phyloP scores from a whole-genome alignment of 116 monocot species.

The Posidonia oceanica region DNA sequence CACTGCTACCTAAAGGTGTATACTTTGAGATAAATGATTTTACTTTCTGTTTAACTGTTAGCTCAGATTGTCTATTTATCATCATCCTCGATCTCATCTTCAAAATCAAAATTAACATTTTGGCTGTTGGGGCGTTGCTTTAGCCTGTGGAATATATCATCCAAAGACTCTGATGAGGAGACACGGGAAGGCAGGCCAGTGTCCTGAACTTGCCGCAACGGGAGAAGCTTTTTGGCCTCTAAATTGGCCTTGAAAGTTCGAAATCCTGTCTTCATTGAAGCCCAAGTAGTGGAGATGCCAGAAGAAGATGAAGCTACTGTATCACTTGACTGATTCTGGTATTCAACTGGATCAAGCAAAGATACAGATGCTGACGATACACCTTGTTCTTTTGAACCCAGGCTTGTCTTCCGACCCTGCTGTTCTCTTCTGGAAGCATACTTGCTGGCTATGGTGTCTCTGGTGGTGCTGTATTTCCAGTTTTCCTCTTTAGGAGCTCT shows the following conservation, averaged over 20 bases:
- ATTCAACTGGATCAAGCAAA: slow-evolving; percentile 26
- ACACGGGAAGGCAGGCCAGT: slow-evolving; percentile 7
- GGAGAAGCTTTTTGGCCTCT: slow-evolving; percentile 56
- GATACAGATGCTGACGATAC: slow-evolving; percentile 50
- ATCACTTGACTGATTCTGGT: slow-evolving; percentile 17
- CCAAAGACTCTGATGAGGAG: slow-evolving; percentile 68
- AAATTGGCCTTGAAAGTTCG: slow-evolving; percentile 69
- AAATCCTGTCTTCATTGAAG: slow-evolving; percentile 67
- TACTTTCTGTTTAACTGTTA: not conserved
- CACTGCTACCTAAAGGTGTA: slow-evolving; percentile 1
- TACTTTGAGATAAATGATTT: not conserved
- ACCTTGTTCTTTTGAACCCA: slow-evolving; percentile 22
- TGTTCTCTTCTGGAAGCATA: slow-evolving; percentile 57
- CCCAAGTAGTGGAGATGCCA: slow-evolving; percentile 64
- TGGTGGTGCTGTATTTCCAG: slow-evolving; percentile 25
- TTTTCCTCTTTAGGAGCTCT: slow-evolving; percentile 30
- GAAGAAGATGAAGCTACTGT: slow-evolving; percentile 10
- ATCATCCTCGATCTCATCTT: slow-evolving; percentile 15
- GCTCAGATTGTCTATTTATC: not conserved
- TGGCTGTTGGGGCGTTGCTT: slow-evolving; percentile 36
- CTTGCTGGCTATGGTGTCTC: slow-evolving; percentile 47
- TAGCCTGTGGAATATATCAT: slow-evolving; percentile 79
- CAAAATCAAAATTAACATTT: slow-evolving; percentile 13
- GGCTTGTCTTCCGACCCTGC: slow-evolving; percentile 12
- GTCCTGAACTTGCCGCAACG: slow-evolving; percentile 36